Percentiles rank a stretch among this genome's conserved stretches.
Evolutionary conservation across 345 rosid genomes (phyloP).

Genomic region (Euphorbia peplus): DNA sequence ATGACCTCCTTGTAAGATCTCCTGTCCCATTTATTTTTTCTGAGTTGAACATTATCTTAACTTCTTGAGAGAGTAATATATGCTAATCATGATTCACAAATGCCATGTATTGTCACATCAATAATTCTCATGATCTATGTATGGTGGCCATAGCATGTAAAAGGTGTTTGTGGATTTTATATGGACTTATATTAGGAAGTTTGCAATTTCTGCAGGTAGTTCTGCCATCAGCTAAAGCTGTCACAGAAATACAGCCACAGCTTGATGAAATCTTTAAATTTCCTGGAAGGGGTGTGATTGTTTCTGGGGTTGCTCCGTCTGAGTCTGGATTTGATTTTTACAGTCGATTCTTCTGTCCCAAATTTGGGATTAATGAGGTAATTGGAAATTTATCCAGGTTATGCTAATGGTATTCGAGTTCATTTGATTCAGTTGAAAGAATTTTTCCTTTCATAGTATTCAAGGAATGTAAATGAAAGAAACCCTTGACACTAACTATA

Average conservation of each 20-base stretch:
- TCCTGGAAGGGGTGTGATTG: conserved; percentile 53
- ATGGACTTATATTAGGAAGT: neutral
- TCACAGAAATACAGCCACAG: conserved; percentile 47
- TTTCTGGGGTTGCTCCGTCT: conserved; percentile 47
- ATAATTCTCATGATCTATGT: neutral
- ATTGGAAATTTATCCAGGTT: neutral
- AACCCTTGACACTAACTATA: neutral
- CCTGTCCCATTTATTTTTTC: neutral
- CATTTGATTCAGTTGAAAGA: neutral
- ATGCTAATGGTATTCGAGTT: conserved; percentile 9
- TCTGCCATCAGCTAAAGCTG: conserved; percentile 59
- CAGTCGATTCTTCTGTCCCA: conserved; percentile 70
- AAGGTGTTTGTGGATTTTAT: no score
- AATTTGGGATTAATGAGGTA: conserved; percentile 69
- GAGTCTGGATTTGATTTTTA: conserved; percentile 62
- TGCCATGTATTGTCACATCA: neutral
- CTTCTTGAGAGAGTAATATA: neutral
- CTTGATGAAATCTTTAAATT: conserved; percentile 47
- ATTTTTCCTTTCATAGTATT: neutral
- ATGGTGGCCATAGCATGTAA: neutral
- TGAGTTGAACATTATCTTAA: neutral
- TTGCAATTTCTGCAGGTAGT: conserved; percentile 41
- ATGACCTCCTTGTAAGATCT: conserved; percentile 48
- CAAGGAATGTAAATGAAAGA: neutral
- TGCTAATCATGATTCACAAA: neutral